Base-by-base conservation (phyloP, 2,329 filamentous ascomycete species). In the Massarina eburnea region DNA sequence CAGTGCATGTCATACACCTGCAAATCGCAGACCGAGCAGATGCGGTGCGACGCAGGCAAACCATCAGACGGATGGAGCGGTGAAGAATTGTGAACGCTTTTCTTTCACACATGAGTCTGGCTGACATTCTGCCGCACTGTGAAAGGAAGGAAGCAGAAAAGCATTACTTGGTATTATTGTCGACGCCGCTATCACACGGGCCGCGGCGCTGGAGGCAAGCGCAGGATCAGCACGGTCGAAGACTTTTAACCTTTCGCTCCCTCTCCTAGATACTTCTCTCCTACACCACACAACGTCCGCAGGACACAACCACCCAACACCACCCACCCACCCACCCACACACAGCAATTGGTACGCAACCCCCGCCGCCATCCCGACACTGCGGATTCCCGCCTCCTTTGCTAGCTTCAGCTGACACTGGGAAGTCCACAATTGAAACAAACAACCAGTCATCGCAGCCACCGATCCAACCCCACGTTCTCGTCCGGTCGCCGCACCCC, bases 221-320 rank as follows among this genome's bases (percentile, higher is more conserved):
- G 17, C 9, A 8, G n/a, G 32, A 9, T 8, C 32, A 8, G 10
- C 8, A 35, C n/a, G n/a, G 17, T 8, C 18, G 24, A 36, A 45
- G 37, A 43, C 39, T 45, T 45, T 45, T 45, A 48, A 49, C 52
- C 35, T 49, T 43, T 45, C 45, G 37, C 49, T 41, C 40, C 36
- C 49, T 51, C 37, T 48, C 48, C 48, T 51, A 37, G 46, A 46
- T 39, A 33, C 50, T 45, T 39, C 45, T 40, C 54, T 45, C 45
- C 45, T 49, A 46, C 44, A 50, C 49, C 48, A 46, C 54, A 30
- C 52, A 60, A 44, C 50, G 59, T 63, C 62, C 58, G 46, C 44
- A 53, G 61, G 60, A 62, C 62, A 57, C 48, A 39, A 39, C 40
- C 32, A 29, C 49, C 36, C 38, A 37, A 41, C 7, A 27, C 43